A percentile compares a stretch with the other conserved stretches of the same genome.
Conservation (phyloP, 2,329 filamentous ascomycete species). For the Monilinia aucupariae region DNA sequence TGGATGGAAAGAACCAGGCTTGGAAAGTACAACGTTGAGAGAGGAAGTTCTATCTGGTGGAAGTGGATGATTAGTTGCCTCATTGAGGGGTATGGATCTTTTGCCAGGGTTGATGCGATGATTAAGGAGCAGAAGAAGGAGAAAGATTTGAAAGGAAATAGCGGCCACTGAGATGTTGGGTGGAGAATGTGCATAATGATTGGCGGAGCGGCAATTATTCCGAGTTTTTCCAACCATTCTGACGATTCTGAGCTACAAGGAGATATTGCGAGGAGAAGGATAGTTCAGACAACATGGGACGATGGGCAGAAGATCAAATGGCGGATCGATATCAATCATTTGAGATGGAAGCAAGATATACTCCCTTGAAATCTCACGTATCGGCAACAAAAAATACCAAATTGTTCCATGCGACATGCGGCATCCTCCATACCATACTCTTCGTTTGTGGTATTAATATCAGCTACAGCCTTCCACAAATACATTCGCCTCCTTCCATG, state of each 20-base stretch:
- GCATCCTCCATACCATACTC: neutral
- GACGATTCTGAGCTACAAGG: no score
- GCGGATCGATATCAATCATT: neutral
- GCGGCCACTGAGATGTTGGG: neutral
- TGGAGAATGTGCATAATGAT: neutral
- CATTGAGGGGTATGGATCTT: slow-evolving; percentile 49
- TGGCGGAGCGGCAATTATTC: neutral
- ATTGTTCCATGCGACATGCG: neutral
- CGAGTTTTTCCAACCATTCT: no score
- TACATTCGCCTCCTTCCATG: neutral
- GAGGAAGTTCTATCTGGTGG: slow-evolving; percentile 45
- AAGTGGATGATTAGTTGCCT: slow-evolving; percentile 50
- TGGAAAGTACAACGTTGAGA: slow-evolving; percentile 43
- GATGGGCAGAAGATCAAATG: neutral
- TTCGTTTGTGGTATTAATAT: neutral
- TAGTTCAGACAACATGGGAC: neutral
- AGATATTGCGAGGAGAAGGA: neutral
- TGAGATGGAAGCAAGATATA: neutral
- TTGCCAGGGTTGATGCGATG: slow-evolving; percentile 47
- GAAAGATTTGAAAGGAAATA: slow-evolving; percentile 32
- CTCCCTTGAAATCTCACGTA: neutral
- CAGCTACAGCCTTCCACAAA: neutral
- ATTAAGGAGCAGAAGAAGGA: slow-evolving; percentile 42
- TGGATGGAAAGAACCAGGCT: slow-evolving; percentile 47
- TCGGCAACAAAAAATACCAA: neutral